phyloP scores from a whole-genome alignment of 2,329 filamentous ascomycete species.

The Fusarium chaquense region DNA sequence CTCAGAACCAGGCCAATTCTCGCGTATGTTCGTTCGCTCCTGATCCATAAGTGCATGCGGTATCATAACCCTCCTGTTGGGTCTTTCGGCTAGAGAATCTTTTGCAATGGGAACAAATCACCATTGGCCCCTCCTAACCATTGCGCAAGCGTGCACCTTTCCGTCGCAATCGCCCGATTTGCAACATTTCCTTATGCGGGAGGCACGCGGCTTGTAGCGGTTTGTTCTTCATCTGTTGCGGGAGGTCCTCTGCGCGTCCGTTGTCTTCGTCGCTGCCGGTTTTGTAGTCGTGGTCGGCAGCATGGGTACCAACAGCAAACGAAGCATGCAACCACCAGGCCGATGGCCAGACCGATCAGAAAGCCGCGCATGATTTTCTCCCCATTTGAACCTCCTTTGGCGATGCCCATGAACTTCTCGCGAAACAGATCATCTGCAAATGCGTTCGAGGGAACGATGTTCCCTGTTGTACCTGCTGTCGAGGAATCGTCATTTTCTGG shows the following conservation, averaged over 20 bases:
- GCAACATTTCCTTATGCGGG: constrained; percentile 13
- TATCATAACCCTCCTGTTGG: background rate
- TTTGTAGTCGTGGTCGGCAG: constrained; percentile 38
- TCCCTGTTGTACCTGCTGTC: constrained; percentile 26
- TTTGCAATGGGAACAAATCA: background rate
- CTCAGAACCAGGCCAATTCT: background rate
- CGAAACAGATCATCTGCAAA: constrained; percentile 46
- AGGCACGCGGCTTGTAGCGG: constrained; percentile 19
- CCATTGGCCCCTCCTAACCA: background rate
- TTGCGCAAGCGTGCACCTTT: background rate
- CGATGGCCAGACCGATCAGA: constrained; percentile 51
- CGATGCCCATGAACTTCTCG: constrained; percentile 47
- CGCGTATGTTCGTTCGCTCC: background rate
- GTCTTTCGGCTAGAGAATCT: background rate
- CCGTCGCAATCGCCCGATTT: background rate
- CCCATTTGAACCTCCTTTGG: constrained; percentile 48
- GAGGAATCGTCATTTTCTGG: constrained; percentile 37
- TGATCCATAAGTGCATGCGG: constrained; percentile 4
- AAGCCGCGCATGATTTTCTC: constrained; percentile 53
- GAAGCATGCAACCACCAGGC: constrained; percentile 50
- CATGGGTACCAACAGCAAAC: constrained; percentile 54
- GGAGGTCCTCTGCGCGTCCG: constrained; percentile 37
- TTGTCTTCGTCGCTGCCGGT: constrained; percentile 35
- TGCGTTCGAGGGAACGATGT: constrained; percentile 26
- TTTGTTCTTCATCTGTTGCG: constrained; percentile 33